These are phyloP conservation scores for Sclerotinia spermophila DNA, from an alignment of 2,329 filamentous ascomycete species.

Conservation along the genomic window DNA sequence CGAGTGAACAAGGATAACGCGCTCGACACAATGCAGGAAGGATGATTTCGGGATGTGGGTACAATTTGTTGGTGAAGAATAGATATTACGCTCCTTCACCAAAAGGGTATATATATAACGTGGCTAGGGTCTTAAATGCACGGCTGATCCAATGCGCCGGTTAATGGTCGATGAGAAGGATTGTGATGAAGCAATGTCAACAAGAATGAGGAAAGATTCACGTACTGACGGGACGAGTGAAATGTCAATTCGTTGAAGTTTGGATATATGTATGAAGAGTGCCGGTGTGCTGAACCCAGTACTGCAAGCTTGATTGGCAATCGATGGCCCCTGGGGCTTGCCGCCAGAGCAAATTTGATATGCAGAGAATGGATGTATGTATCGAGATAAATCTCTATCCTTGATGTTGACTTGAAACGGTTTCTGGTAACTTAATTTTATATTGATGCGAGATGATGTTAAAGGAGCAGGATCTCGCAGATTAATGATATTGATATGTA, in stretches of 20 bases:
- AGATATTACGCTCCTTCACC: conserved; percentile 14
- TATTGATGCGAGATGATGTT: conserved; percentile 13
- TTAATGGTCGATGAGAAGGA: conserved; percentile 18
- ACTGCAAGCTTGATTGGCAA: conserved; percentile 4
- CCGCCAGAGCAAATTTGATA: neutral
- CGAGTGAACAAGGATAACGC: conserved; percentile 13
- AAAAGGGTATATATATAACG: conserved; percentile 20
- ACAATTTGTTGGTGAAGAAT: neutral
- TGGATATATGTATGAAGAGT: neutral
- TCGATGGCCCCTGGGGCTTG: neutral
- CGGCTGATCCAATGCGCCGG: conserved; percentile 23
- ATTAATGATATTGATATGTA: conserved; percentile 8
- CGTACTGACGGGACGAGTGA: conserved; percentile 12
- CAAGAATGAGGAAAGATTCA: neutral
- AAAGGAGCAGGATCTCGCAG: conserved; percentile 12
- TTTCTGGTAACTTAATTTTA: conserved; percentile 16
- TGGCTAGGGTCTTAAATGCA: conserved; percentile 20
- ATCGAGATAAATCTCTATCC: neutral
- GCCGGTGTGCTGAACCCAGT: neutral
- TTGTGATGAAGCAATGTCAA: neutral
- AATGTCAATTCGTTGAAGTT: neutral
- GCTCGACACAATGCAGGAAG: conserved; percentile 13
- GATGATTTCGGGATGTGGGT: conserved; percentile 16
- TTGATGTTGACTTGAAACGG: neutral
- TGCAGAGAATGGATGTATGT: neutral